Percentiles rank a stretch among this genome's conserved stretches.
Evolutionary conservation across 768 basidiomycete species (phyloP).

Genomic region (Boletus subparvulus): DNA sequence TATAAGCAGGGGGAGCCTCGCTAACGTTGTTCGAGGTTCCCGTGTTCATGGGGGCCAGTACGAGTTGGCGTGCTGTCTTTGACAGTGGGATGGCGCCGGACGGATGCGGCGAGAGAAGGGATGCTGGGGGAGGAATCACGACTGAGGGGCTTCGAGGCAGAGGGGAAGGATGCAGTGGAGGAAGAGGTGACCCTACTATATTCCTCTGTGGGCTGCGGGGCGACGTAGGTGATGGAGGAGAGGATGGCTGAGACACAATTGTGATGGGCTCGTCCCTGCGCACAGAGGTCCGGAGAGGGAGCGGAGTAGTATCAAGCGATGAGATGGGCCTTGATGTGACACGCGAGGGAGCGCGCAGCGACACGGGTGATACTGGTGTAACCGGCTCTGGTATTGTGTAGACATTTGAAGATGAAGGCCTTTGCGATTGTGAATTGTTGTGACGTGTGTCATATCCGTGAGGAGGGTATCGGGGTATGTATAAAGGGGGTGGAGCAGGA

Average conservation of each 20-base stretch:
- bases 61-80: background rate
- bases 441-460: background rate
- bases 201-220: background rate
- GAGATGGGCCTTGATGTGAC: background rate
- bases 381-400: background rate
- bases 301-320: background rate
- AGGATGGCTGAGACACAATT: background rate
- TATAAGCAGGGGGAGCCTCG: conserved; percentile 31
- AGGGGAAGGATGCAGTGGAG: background rate
- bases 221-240: background rate
- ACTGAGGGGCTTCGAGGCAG: background rate
- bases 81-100: background rate
- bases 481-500: background rate
- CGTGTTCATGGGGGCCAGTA: conserved; percentile 10
- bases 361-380: background rate
- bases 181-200: background rate
- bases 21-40: conserved; percentile 5
- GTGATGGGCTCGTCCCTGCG: background rate
- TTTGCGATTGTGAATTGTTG: background rate
- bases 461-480: conserved; percentile 10
- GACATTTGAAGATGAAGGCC: background rate
- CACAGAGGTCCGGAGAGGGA: conserved; percentile 3
- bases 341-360: background rate
- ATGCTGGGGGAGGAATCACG: background rate
- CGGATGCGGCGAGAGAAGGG: background rate